A percentile compares a stretch with the other conserved stretches of the same genome.
Evolutionary conservation across 441 rosid species (phyloP).

Genomic region (Metrosideros polymorpha): DNA sequence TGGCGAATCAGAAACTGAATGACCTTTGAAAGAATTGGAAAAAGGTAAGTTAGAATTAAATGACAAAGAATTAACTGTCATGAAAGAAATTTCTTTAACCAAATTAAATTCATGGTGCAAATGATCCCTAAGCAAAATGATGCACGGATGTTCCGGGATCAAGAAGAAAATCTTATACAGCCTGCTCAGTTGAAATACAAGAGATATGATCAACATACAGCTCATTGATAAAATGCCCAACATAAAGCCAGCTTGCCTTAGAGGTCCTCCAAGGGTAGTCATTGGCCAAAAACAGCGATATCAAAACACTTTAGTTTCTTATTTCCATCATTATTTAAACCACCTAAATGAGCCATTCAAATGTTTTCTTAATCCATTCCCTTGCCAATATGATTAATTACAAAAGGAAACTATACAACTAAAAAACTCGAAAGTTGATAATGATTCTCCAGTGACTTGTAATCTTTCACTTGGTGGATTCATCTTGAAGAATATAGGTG

Average conservation of each 20-base stretch:
- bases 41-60: neutral
- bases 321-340: neutral
- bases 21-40: conserved; percentile 36
- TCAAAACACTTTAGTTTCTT: neutral
- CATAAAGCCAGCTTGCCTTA: neutral
- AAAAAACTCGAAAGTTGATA: neutral
- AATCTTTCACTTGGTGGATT: neutral
- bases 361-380: neutral
- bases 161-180: neutral
- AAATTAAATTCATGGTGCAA: neutral
- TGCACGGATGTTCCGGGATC: neutral
- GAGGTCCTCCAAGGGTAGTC: neutral
- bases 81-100: neutral
- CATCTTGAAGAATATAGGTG: neutral
- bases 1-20: conserved; percentile 61
- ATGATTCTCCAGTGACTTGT: neutral
- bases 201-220: neutral
- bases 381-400: neutral
- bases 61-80: neutral
- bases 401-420: neutral
- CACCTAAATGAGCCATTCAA: neutral
- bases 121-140: neutral
- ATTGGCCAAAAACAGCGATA: neutral
- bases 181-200: neutral
- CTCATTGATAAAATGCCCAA: neutral